Base-by-base conservation (phyloP, 2,329 filamentous ascomycete genomes). In the Colletotrichum noveboracense region DNA sequence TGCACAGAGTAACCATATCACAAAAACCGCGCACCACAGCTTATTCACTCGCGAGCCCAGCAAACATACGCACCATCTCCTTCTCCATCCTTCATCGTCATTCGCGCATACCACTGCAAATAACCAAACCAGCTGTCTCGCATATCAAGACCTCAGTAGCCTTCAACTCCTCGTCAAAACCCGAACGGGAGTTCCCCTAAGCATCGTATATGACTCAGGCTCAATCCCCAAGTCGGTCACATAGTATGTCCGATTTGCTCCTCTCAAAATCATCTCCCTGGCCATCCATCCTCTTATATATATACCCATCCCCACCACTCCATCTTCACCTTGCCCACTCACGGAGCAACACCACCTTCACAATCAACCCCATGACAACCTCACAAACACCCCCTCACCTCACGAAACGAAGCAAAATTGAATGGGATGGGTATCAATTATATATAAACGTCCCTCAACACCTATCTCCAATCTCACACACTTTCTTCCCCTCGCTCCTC, bases 401-500 rank as follows among this genome's bases (percentile, higher is more conserved):
- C 58, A 34, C 16, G 1, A 12, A 64, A 64, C 32, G 30, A 24
- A 26, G 10, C 16, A 36, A 24, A 43, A 88, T 92, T 89, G 32
- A 88, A 83, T 70, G 71, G 66, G 66, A 70, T 70, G 71, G 71
- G 71, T 74, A 74, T 74, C 71, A 74, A 70, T 74, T 58, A 70
- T 70, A 24, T 70, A 64, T 56, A 64, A 64, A 52, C 26, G 32
- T 28, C 66, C 61, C 56, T 30, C n/a, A 10, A 43, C 58, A 43
- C 55, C 43, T 52, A 21, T 13, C 43, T 52, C 43, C 43, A 52
- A 52, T 24, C n/a, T 52, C 43, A 52, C n/a, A 21, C 16, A 21
- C 34, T 24, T 26, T 36, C 52, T 21, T 5, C 32, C 34, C 28
- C 16, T 26, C 55, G 48, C 65, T 24, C 65, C n/a, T 24, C 24